Evolutionary conservation across 176 grass and related monocot genomes (phyloP).

Genomic region (Hsuehochloa calcarea): DNA sequence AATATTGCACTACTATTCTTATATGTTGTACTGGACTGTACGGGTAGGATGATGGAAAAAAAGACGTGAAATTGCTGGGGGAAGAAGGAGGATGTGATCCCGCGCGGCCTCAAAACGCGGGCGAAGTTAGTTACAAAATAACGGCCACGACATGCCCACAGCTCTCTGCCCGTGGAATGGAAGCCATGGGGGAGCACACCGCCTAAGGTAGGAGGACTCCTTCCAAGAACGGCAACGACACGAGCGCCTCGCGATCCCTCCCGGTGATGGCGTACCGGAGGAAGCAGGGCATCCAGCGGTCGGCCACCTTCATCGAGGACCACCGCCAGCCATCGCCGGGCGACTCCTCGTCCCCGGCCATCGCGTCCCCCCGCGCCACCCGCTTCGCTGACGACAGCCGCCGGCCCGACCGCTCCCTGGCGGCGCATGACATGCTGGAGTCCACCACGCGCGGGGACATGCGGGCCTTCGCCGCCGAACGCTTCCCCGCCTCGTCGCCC

Average conservation of each 20-base stretch:
- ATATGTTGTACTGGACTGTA: no score
- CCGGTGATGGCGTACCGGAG: conserved; percentile 56
- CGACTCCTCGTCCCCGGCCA: conserved; percentile 43
- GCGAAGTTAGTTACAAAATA: conserved; percentile 28
- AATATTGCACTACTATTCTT: no score
- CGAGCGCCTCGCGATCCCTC: neutral
- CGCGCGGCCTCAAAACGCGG: conserved; percentile 35
- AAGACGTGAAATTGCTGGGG: neutral
- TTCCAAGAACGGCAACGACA: neutral
- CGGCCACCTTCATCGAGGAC: conserved; percentile 63
- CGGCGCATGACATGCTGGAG: neutral
- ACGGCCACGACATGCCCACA: conserved; percentile 30
- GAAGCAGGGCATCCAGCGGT: conserved; percentile 61
- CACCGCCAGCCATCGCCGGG: conserved; percentile 27
- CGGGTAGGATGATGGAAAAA: no score
- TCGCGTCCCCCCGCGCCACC: conserved; percentile 45
- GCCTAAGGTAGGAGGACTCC: neutral
- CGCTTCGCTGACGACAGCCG: conserved; percentile 44
- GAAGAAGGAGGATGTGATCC: neutral
- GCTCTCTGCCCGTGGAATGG: conserved; percentile 7
- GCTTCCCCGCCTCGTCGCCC: neutral
- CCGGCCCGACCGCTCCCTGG: conserved; percentile 43
- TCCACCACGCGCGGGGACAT: conserved; percentile 19
- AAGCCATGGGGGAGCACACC: conserved; percentile 27
- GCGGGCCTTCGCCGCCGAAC: neutral